Percentiles rank a stretch among this genome's conserved stretches.
Evolutionary conservation across 306 rosid species (phyloP).

Genomic region (Lagenaria siceraria): DNA sequence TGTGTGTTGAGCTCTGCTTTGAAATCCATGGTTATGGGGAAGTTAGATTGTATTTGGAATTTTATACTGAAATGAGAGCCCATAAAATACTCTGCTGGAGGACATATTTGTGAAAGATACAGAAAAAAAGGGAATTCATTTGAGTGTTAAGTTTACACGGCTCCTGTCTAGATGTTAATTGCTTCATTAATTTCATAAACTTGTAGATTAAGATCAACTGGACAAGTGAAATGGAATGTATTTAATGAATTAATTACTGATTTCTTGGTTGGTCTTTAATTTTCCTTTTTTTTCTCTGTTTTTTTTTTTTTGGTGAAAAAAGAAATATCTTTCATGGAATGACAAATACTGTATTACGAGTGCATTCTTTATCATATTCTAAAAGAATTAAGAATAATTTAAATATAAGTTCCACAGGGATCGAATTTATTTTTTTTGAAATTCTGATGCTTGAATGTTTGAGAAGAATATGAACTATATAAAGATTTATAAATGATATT

Average conservation of each 20-base stretch:
- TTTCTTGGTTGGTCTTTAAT: not conserved
- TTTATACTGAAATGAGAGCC: not conserved
- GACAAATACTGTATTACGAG: not conserved
- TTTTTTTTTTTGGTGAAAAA: not conserved
- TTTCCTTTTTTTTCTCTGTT: not conserved
- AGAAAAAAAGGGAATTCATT: not conserved
- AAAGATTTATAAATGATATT: no score
- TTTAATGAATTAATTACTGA: not conserved
- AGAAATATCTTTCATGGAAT: not conserved
- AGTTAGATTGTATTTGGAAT: not conserved
- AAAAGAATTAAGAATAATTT: not conserved
- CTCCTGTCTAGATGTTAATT: not conserved
- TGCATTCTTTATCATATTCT: not conserved
- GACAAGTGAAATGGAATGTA: not conserved
- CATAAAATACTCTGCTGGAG: not conserved
- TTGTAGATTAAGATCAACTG: not conserved
- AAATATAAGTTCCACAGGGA: not conserved
- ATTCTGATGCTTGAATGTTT: not conserved
- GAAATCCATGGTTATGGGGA: conserved; percentile 9
- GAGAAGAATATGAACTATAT: not conserved
- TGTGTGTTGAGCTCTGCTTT: conserved; percentile 10
- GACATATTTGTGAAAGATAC: not conserved
- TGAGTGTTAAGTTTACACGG: not conserved
- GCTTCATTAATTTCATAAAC: conserved; percentile 1
- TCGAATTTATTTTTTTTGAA: not conserved